phyloP scores from a whole-genome alignment of 108 stramenopile genomes.

The Chaetoceros muelleri region DNA sequence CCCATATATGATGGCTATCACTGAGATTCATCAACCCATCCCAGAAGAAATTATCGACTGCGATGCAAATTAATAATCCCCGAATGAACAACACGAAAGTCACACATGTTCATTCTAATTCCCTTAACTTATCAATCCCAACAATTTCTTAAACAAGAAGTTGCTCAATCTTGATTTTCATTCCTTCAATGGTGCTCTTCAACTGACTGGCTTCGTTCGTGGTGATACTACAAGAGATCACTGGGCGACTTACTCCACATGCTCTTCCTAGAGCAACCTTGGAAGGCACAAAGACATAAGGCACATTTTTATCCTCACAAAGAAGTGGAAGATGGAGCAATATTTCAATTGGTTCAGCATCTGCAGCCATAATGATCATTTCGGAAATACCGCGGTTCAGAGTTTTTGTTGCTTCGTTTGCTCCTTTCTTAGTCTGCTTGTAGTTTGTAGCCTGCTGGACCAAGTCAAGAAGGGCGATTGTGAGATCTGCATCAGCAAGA shows the following conservation, averaged over 20 bases:
- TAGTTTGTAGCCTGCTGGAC: slow-evolving; percentile 94
- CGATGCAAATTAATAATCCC: slow-evolving; percentile 29
- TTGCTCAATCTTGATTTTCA: slow-evolving; percentile 99
- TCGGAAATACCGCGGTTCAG: slow-evolving; percentile 98
- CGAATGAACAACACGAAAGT: slow-evolving; percentile 26
- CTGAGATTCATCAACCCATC: slow-evolving; percentile 71
- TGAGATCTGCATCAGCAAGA: slow-evolving; percentile 96
- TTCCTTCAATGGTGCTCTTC: slow-evolving; percentile 89
- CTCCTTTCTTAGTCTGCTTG: slow-evolving; percentile 97
- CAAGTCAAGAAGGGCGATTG: slow-evolving; percentile 94
- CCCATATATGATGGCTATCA: slow-evolving; percentile 32
- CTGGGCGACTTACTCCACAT: slow-evolving; percentile 97
- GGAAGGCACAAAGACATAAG: slow-evolving; percentile 99
- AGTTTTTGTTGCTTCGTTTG: slow-evolving; percentile 99
- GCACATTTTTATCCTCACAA: slow-evolving; percentile 99
- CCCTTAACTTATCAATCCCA: slow-evolving; percentile 16
- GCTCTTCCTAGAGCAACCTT: slow-evolving; percentile 98
- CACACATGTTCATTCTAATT: slow-evolving; percentile 1
- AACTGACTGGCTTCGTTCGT: slow-evolving; percentile 98
- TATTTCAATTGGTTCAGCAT: slow-evolving; percentile 99
- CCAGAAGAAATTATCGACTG: slow-evolving; percentile 27
- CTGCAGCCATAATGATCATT: slow-evolving; percentile 98
- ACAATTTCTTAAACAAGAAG: slow-evolving; percentile 84
- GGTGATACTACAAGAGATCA: slow-evolving; percentile 93
- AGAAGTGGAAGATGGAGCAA: slow-evolving; percentile 96